These are phyloP conservation scores for Phytopythium delawarense DNA, from an alignment of 352 stramenopile genomes.

Conservation along the genomic window DNA sequence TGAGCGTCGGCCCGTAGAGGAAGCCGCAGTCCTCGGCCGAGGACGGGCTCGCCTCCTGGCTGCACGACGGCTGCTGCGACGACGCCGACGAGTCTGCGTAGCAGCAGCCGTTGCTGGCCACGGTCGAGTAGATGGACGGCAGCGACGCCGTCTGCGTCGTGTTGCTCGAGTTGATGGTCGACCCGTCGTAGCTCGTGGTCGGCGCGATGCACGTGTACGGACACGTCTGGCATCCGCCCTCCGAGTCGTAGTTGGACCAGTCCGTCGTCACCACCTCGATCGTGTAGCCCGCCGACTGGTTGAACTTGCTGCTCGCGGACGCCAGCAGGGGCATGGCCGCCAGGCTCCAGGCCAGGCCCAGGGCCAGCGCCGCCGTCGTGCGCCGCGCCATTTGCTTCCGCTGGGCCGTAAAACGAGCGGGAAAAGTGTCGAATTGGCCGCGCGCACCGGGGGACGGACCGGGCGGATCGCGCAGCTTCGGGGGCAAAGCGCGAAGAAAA, in stretches of 20 bases:
- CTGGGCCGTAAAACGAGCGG: neutral
- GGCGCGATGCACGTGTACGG: constrained; percentile 83
- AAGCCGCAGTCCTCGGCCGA: constrained; percentile 75
- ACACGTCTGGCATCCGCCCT: constrained; percentile 84
- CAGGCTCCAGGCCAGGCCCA: constrained; percentile 15
- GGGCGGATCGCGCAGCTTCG: too few relatives aligned
- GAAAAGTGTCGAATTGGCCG: neutral
- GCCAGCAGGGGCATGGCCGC: constrained; percentile 11
- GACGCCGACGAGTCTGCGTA: constrained; percentile 56
- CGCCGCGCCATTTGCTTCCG: too few relatives aligned
- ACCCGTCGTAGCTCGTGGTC: constrained; percentile 64
- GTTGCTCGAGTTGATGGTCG: constrained; percentile 79
- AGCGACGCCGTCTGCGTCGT: constrained; percentile 62
- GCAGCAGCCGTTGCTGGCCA: constrained; percentile 76
- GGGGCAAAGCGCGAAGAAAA: neutral
- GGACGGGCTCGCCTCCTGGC: constrained; percentile 48
- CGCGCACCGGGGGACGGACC: too few relatives aligned
- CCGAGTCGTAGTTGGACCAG: constrained; percentile 80
- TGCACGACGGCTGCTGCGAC: constrained; percentile 54
- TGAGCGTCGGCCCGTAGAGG: constrained; percentile 76
- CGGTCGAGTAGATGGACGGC: constrained; percentile 66
- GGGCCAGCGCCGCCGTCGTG: constrained; percentile 3
- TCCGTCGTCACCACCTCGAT: constrained; percentile 69
- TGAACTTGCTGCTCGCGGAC: constrained; percentile 43
- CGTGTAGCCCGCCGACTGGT: constrained; percentile 60